Percentiles rank a stretch among this genome's conserved stretches.
Evolutionary conservation across 192 early-diverging fungal genomes (phyloP).

Genomic region (Haplosporangium gracile): DNA sequence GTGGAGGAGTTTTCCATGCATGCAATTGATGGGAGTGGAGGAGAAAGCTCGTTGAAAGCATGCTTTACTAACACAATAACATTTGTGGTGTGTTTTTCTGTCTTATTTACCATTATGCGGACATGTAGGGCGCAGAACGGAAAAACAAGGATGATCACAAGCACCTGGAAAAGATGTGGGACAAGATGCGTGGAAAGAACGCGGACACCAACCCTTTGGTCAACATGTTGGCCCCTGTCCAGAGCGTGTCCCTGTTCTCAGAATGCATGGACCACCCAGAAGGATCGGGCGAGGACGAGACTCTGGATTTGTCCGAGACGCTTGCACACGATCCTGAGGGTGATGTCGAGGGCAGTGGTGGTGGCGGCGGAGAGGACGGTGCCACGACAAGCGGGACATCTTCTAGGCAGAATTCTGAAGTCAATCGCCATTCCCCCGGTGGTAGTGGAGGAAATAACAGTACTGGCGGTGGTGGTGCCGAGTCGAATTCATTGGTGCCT

Average conservation of each 20-base stretch:
- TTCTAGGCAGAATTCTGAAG: slow-evolving; percentile 1
- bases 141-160: slow-evolving; percentile 86
- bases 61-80: no score
- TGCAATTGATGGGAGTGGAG: neutral
- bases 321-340: slow-evolving; percentile 43
- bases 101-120: no score
- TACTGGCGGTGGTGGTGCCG: neutral
- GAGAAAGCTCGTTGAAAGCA: neutral
- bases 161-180: slow-evolving; percentile 77
- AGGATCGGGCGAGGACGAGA: slow-evolving; percentile 63
- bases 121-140: slow-evolving; percentile 74
- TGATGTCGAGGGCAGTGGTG: neutral
- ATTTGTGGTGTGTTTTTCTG: no score
- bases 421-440: neutral
- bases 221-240: slow-evolving; percentile 59
- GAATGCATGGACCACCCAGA: slow-evolving; percentile 61
- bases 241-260: slow-evolving; percentile 41
- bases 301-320: slow-evolving; percentile 63
- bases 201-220: slow-evolving; percentile 49
- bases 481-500: slow-evolving; percentile 16
- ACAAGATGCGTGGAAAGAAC: slow-evolving; percentile 67
- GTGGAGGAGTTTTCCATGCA: neutral
- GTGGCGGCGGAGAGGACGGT: neutral
- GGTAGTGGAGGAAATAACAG: neutral
- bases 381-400: neutral